Base-by-base conservation (phyloP, 2,329 filamentous ascomycete species). In the Decorospora gaudefroyi region DNA sequence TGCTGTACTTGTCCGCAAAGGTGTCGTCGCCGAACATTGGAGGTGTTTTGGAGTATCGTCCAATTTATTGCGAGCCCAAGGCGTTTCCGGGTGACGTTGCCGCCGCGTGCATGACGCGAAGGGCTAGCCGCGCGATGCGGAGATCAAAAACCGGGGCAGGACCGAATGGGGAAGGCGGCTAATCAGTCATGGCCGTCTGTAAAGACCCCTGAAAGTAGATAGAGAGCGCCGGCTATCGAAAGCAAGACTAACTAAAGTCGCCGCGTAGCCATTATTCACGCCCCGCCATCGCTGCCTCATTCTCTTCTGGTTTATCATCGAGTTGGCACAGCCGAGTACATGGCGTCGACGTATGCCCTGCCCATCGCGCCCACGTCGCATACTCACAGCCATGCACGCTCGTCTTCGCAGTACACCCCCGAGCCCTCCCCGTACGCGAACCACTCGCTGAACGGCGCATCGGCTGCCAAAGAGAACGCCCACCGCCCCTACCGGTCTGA, bases 261-360 rank as follows among this genome's bases (percentile, higher is more conserved):
- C 50, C 37, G 38, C 50, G 29, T 45, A 33, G 51, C 41, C 38
- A 22, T 23, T 29, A 37, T 21, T 26, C 18, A 44, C 34, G 26
- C 36, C 26, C 32, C 36, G 41, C 43, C n/a, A n/a, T n/a, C n/a
- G n/a, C n/a, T n/a, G n/a, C n/a, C n/a, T n/a, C n/a, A n/a, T n/a
- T n/a, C n/a, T n/a, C n/a, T n/a, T n/a, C n/a, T n/a, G n/a, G n/a
- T n/a, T n/a, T n/a, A n/a, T n/a, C n/a, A n/a, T n/a, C n/a, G n/a
- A n/a, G n/a, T n/a, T n/a, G n/a, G n/a, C n/a, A n/a, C n/a, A n/a
- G n/a, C n/a, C n/a, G n/a, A n/a, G n/a, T n/a, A n/a, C n/a, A 76
- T 76, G 73, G 72, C 73, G 48, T 74, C 73, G 44, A 72, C 70
- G 44, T 75, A 75, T 67, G 72, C 72, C 30, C 65, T 75, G 51